Conservation (phyloP, 345 rosid species). For the Eucalyptus lansdowneana region DNA sequence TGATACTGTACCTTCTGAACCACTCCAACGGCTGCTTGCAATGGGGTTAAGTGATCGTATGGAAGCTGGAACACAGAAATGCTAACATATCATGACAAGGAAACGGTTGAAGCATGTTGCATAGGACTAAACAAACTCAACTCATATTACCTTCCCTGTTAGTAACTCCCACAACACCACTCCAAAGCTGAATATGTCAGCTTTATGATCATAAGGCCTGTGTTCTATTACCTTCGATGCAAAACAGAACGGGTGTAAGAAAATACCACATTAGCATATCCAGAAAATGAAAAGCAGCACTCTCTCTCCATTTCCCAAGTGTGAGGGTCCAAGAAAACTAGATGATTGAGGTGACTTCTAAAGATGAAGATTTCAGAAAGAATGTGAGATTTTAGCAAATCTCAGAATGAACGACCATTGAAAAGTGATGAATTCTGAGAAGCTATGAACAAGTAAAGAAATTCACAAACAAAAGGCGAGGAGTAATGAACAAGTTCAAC, state of each 20-base stretch:
- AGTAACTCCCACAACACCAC: conserved; percentile 88
- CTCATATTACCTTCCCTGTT: conserved; percentile 68
- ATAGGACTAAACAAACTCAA: neutral
- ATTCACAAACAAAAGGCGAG: neutral
- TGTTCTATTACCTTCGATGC: conserved; percentile 79
- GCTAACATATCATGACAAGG: neutral
- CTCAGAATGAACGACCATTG: neutral
- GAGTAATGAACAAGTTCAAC: neutral
- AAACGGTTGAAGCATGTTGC: neutral
- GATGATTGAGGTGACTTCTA: neutral
- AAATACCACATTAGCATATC: neutral
- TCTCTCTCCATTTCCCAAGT: neutral
- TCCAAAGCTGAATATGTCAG: conserved; percentile 89
- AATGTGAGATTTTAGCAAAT: neutral
- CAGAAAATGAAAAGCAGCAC: neutral
- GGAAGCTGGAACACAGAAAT: conserved; percentile 63
- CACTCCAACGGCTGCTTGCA: conserved; percentile 96
- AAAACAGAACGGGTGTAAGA: neutral
- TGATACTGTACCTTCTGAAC: conserved; percentile 71
- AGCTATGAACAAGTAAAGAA: neutral
- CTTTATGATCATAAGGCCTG: conserved; percentile 97
- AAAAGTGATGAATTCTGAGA: neutral
- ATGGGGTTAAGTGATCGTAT: conserved; percentile 82
- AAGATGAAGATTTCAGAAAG: neutral
- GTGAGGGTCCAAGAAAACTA: neutral